Percentiles rank a stretch among this genome's conserved stretches.
Conservation (phyloP, 371 early-diverging fungal species). For the Apophysomyces ossiformis region DNA sequence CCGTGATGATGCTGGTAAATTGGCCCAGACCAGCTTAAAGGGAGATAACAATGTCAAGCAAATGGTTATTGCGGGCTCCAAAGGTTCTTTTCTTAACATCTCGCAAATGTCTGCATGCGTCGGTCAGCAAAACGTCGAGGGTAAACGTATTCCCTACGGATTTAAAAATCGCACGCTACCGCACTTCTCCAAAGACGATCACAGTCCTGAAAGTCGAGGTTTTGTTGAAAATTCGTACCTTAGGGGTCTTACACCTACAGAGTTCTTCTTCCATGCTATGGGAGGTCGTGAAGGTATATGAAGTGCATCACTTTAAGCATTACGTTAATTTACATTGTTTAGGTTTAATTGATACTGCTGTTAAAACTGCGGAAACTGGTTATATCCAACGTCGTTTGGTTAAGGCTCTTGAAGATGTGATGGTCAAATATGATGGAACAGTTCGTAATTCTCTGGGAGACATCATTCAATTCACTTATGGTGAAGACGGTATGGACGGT, state of each 20-base stretch:
- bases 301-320: not conserved
- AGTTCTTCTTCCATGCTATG: conserved; percentile 99
- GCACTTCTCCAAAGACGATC: conserved; percentile 98
- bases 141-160: conserved; percentile 99
- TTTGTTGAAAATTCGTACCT: conserved; percentile 99
- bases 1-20: conserved; percentile 96
- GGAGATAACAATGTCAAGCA: conserved; percentile 98
- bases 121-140: conserved; percentile 99
- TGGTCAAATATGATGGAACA: conserved; percentile 98
- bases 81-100: conserved; percentile 99
- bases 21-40: conserved; percentile 88
- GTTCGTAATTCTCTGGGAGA: conserved; percentile 95
- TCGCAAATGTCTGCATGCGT: conserved; percentile 99
- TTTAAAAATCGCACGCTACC: conserved; percentile 97
- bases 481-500: conserved; percentile 99
- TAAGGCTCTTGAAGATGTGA: conserved; percentile 98
- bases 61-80: conserved; percentile 99
- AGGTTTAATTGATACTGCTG: conserved; percentile 97
- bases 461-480: conserved; percentile 97
- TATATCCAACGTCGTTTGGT: conserved; percentile 99
- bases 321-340: conserved; percentile 2
- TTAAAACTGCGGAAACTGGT: conserved; percentile 99
- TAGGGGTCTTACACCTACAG: conserved; percentile 97
- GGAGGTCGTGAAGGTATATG: conserved; percentile 97
- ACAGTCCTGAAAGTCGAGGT: conserved; percentile 96